Evolutionary conservation across 164 flowering plant species (phyloP), one percentile per base, ranked within the genome.

Genomic region (Piper longum): DNA sequence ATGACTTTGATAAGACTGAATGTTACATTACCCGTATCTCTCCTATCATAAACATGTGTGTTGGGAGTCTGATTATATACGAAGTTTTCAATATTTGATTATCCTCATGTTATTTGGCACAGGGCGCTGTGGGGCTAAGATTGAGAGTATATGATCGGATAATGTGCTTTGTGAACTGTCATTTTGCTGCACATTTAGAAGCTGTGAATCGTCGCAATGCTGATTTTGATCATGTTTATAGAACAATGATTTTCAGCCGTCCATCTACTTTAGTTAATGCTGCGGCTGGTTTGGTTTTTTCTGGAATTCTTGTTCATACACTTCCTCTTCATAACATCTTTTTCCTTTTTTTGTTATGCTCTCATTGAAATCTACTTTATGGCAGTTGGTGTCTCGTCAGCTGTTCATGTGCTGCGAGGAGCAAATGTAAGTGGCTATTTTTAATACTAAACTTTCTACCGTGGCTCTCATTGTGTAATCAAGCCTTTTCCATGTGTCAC

Each of bases 101-200:
- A 3, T 48, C 52, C 9, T 14, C 14, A 3, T 14, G 59, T 65
- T 8, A 7, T 19, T 64, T 68, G 66, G 63, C 43, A 40, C 84
- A 95, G 99, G 99, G 99, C 64, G 99, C 88, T 60, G 99, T 95
- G 40, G 99, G 96, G 48, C 72, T 95, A 81, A 85, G 95, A 74
- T 80, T 95, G 77, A 85, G 98, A 77, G 87, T 95, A 16, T 83
- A 83, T 75, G 96, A 88, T 66, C 77, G 99, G 62, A 82, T 78
- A 69, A 80, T 95, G 45, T 91, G 98, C 78, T 91, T 95, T 70
- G 90, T 89, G 59, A 91, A 89, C 74, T 95, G 98, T 74, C 99
- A 95, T 76, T 80, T 91, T 75, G 99, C 99, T 66, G 99, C 99
- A 58, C 99, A 95, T 73, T 72, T 95, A 67, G 99, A 95, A 76